Evolutionary conservation across 306 rosid genomes (phyloP), one percentile per base, ranked within the genome.

Genomic region (Trifolium dubium): DNA sequence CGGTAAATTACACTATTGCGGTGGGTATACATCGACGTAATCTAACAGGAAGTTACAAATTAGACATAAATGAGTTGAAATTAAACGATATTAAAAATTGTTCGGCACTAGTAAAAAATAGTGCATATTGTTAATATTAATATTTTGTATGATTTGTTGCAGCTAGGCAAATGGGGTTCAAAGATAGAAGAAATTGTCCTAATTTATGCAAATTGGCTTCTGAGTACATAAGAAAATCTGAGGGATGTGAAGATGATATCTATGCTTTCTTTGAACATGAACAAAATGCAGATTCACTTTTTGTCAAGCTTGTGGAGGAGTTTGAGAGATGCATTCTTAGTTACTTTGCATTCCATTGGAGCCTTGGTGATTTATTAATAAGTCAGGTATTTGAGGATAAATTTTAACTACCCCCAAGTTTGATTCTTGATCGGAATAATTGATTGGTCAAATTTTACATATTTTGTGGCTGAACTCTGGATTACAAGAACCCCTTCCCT

Each of bases 111-210:
- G 15, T 12, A 44, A 44, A 43, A 43, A 43, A 43, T 6, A 37
- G 40, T 37, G n/a, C 0, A 11, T 44, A 12, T 44, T 44, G 12
- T 11, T 44, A 44, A 44, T 12, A 44, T 44, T 44, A 44, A 44
- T n/a, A 44, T 30, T 23, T 13, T 30, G 40, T 75, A 5, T 77
- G 54, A 59, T 47, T 67, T 75, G 77, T 2, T 82, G 88, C 98
- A 95, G 99, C 98, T 60, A 88, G 99, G 90, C 99, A 88, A 85
- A 83, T 95, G 92, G 99, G 99, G 49, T 85, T 95, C 72, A 84
- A 81, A 58, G 97, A 95, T 54, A 95, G 76, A 67, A 86, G 81
- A 63, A 82, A 73, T 60, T 92, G 99, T 82, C 99, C 99, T 35
- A 84, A 70, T 9, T 88, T 95, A 1, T 90, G 96, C 81, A 95